Evolutionary conservation across 2,329 filamentous ascomycete species (phyloP), one percentile per base, ranked within the genome.

Genomic region (Alternaria viburni): DNA sequence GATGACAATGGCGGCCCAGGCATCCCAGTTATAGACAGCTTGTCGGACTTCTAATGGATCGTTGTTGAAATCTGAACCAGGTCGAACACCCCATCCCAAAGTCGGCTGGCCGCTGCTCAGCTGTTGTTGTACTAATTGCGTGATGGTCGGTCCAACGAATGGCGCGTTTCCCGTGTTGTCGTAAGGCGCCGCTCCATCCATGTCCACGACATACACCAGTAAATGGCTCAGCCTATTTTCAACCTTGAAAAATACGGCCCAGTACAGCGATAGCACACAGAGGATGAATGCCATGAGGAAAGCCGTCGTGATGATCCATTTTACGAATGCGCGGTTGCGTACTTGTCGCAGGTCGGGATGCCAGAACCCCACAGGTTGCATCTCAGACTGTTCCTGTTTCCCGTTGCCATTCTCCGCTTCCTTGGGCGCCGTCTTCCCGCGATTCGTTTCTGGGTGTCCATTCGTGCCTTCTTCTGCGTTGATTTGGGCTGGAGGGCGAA

Each of bases 1-100:
- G 67, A 91, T 81, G 59, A 90, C 83, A 50, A 91, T 83, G 0
- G 89, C 88, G 0, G 86, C 88, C 82, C 86, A 90, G 10, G 84
- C 83, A 28, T 88, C 79, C 67, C 84, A 86, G 58, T 90, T 81
- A 72, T 89, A 90, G 1, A 91, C 81, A 4, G 83, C 85, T 69
- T 87, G 83, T 5, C 87, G 84, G 3, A 90, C 88, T 15, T 81
- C 80, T 32, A 85, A 78, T 0, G 87, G 85, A 59, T 89, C 86
- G 69, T 87, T 82, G 67, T 84, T 75, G 78, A 89, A 90, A 5
- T 84, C 78, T 2, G 82, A 79, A 0, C 86, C 80, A 0, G 83
- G 72, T 4, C 84, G 78, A 41, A 86, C 80, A 0, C 71, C 78
- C 71, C 83, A 90, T 4, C 87, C 87, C 0, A 90, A 70, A 3